Conservation (phyloP, 768 basidiomycete species). For the Paxillus involutus region DNA sequence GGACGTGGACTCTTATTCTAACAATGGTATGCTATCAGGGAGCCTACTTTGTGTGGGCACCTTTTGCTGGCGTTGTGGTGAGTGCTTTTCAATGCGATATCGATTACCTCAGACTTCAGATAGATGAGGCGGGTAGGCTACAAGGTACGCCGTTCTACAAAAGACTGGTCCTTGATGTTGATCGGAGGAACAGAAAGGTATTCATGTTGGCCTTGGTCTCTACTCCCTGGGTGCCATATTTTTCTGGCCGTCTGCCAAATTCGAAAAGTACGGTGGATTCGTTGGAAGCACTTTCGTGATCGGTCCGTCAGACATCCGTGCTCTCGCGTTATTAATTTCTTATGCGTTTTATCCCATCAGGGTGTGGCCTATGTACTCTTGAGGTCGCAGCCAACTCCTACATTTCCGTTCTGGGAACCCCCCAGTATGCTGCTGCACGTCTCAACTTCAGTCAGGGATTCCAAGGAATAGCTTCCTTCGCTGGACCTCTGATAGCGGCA, state of each 20-base stretch:
- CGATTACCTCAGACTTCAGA: constrained; percentile 1
- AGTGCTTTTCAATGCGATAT: constrained; percentile 23
- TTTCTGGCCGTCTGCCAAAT: constrained; percentile 78
- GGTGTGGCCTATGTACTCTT: constrained; percentile 64
- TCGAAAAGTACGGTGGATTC: constrained; percentile 67
- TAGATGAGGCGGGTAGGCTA: constrained; percentile 67
- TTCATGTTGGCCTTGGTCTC: constrained; percentile 57
- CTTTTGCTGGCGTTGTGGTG: constrained; percentile 57
- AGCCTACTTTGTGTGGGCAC: constrained; percentile 62
- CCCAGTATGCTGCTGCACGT: constrained; percentile 70
- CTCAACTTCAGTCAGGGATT: constrained; percentile 81
- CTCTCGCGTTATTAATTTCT: neutral
- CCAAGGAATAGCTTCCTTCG: constrained; percentile 73
- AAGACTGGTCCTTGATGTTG: neutral
- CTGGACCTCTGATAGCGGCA: constrained; percentile 73
- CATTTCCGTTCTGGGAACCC: constrained; percentile 65
- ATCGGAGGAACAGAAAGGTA: constrained; percentile 44
- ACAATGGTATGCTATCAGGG: constrained; percentile 33
- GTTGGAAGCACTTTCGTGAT: constrained; percentile 74
- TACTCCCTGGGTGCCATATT: constrained; percentile 71
- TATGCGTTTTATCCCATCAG: constrained; percentile 24
- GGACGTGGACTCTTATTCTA: neutral
- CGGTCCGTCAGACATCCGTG: constrained; percentile 33
- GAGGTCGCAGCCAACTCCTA: constrained; percentile 83
- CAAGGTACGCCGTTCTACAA: constrained; percentile 42